Percentiles rank a stretch among this genome's conserved stretches.
Evolutionary conservation across 306 rosid genomes (phyloP).

Genomic region (Vigna nakashimae): DNA sequence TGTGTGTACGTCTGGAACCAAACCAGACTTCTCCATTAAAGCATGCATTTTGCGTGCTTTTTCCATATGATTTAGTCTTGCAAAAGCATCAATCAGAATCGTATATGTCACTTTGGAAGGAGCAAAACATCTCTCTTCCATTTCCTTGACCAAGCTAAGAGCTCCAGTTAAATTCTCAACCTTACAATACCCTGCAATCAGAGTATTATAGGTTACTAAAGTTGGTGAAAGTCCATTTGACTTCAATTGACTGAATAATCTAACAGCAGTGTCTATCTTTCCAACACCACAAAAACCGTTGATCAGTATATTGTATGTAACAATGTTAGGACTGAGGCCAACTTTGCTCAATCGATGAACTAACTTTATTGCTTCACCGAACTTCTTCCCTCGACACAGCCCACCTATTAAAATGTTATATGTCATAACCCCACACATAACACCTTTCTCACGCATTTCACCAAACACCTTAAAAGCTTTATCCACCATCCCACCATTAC

Average conservation of each 20-base stretch:
- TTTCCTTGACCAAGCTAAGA: slow-evolving; percentile 65
- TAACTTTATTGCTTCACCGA: slow-evolving; percentile 62
- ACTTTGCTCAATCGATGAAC: slow-evolving; percentile 51
- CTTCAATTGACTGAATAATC: slow-evolving; percentile 67
- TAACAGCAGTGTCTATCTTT: slow-evolving; percentile 63
- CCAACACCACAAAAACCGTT: slow-evolving; percentile 70
- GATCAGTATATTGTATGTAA: slow-evolving; percentile 69
- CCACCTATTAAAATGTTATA: slow-evolving; percentile 69
- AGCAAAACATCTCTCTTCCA: slow-evolving; percentile 68
- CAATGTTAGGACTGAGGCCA: slow-evolving; percentile 62
- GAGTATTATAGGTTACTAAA: slow-evolving; percentile 68
- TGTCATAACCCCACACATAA: slow-evolving; percentile 61
- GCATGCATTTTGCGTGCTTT: slow-evolving; percentile 63
- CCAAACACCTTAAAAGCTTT: slow-evolving; percentile 61
- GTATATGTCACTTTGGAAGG: slow-evolving; percentile 82
- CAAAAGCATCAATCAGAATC: slow-evolving; percentile 64
- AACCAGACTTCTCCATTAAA: slow-evolving; percentile 75
- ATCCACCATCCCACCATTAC: slow-evolving; percentile 54
- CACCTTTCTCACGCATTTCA: slow-evolving; percentile 77
- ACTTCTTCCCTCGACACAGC: slow-evolving; percentile 55
- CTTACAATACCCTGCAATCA: slow-evolving; percentile 64
- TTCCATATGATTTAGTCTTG: slow-evolving; percentile 53
- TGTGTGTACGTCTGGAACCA: slow-evolving; percentile 65
- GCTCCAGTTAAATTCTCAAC: slow-evolving; percentile 57
- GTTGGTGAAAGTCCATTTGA: slow-evolving; percentile 66